phyloP scores from a whole-genome alignment of 495 filamentous ascomycete species.

The Penicillium bovifimosum region DNA sequence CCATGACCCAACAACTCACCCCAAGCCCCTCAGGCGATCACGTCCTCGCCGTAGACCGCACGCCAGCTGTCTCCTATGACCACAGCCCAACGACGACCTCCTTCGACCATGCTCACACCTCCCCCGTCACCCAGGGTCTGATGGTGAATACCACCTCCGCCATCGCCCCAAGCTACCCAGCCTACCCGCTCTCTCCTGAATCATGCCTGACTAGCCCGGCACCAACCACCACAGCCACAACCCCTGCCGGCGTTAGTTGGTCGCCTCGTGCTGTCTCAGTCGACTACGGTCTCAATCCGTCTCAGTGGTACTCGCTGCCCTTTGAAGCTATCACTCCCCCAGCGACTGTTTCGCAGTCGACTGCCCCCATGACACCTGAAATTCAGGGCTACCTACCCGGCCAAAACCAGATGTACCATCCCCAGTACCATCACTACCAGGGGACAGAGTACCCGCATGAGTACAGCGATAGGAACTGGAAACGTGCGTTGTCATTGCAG shows the following conservation, averaged over 20 bases:
- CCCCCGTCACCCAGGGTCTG: conserved; percentile 16
- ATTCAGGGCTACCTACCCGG: conserved; percentile 17
- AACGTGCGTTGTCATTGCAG: conserved; percentile 28
- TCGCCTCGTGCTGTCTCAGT: conserved; percentile 21
- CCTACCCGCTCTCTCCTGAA: conserved; percentile 26
- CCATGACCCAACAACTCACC: conserved; percentile 22
- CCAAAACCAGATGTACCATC: conserved; percentile 16
- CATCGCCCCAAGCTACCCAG: conserved; percentile 19
- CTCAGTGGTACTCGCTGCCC: conserved; percentile 33
- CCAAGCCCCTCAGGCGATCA: conserved; percentile 26
- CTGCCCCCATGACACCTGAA: conserved; percentile 23
- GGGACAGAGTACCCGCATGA: conserved; percentile 20
- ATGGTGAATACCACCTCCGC: conserved; percentile 22
- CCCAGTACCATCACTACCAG: conserved; percentile 15
- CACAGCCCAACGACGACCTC: conserved; percentile 21
- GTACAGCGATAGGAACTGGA: conserved; percentile 31
- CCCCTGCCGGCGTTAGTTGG: conserved; percentile 15
- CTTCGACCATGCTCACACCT: conserved; percentile 30
- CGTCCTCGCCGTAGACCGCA: conserved; percentile 14
- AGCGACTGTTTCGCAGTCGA: conserved; percentile 20
- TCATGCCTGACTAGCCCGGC: conserved; percentile 24
- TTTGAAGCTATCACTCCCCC: conserved; percentile 29
- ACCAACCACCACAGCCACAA: conserved; percentile 5
- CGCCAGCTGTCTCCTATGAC: conserved; percentile 15
- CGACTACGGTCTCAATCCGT: conserved; percentile 20